phyloP scores from a whole-genome alignment of 805 yeast genomes.

The Myxozyma monticola region DNA sequence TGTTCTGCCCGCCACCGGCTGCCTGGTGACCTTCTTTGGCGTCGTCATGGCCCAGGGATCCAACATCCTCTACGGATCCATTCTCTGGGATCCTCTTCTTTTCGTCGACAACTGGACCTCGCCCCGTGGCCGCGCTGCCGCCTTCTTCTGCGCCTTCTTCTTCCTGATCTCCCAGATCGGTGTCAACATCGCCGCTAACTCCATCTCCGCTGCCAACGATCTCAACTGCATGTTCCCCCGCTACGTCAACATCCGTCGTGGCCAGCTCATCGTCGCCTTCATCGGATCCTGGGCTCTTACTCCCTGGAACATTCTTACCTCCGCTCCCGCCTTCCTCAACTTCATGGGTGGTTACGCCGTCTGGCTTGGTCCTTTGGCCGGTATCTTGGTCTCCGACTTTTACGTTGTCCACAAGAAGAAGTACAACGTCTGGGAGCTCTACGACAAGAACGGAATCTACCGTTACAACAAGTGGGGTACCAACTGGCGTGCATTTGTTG shows the following conservation, averaged over 20 bases:
- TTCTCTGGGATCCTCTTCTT: slow-evolving; percentile 24
- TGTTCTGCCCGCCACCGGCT: slow-evolving; percentile 15
- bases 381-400: slow-evolving; percentile 53
- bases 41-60: slow-evolving; percentile 24
- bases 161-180: slow-evolving; percentile 72
- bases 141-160: slow-evolving; percentile 32
- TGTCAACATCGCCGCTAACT: slow-evolving; percentile 59
- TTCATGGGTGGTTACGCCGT: slow-evolving; percentile 79
- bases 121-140: slow-evolving; percentile 25
- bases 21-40: slow-evolving; percentile 20
- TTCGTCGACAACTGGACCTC: slow-evolving; percentile 20
- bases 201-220: slow-evolving; percentile 45
- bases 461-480: slow-evolving; percentile 46
- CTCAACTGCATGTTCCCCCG: slow-evolving; percentile 43
- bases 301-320: slow-evolving; percentile 76
- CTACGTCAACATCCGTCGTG: slow-evolving; percentile 63
- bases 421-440: slow-evolving; percentile 46
- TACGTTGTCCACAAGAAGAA: slow-evolving; percentile 44
- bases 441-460: slow-evolving; percentile 43
- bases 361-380: slow-evolving; percentile 79
- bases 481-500: too few relatives aligned
- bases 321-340: slow-evolving; percentile 72
- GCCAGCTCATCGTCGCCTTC: slow-evolving; percentile 45
- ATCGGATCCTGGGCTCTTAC: slow-evolving; percentile 51
- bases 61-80: slow-evolving; percentile 18